phyloP scores from a whole-genome alignment of 306 rosid species.

The Sophora flavescens region DNA sequence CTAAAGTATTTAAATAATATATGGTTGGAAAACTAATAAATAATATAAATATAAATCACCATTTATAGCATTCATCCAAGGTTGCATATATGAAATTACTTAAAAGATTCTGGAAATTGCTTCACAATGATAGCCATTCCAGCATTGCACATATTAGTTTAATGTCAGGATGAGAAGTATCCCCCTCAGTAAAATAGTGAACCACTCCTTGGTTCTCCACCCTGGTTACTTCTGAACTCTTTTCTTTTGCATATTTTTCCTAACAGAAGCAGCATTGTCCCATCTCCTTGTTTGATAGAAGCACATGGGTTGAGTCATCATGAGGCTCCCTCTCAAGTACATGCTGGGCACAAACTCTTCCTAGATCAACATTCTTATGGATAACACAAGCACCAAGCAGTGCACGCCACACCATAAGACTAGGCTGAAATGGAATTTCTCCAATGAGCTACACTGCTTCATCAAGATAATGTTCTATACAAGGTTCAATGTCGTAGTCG shows the following conservation, averaged over 20 bases:
- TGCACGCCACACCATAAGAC: slow-evolving; percentile 53
- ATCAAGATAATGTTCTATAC: slow-evolving; percentile 27
- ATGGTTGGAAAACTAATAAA: slow-evolving; percentile 3
- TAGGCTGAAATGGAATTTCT: slow-evolving; percentile 49
- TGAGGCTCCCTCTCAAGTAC: slow-evolving; percentile 53
- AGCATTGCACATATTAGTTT: slow-evolving; percentile 47
- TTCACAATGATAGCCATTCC: slow-evolving; percentile 44
- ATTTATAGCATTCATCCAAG: not conserved
- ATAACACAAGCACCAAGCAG: slow-evolving; percentile 52
- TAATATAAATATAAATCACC: not conserved
- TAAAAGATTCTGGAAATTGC: not conserved
- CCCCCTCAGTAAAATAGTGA: slow-evolving; percentile 50
- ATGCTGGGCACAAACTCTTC: slow-evolving; percentile 47
- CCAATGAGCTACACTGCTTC: slow-evolving; percentile 45
- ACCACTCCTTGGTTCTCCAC: slow-evolving; percentile 51
- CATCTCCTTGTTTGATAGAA: slow-evolving; percentile 49
- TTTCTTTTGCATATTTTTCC: slow-evolving; percentile 47
- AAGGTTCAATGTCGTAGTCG: slow-evolving; percentile 46
- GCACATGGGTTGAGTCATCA: slow-evolving; percentile 48
- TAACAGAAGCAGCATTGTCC: slow-evolving; percentile 49
- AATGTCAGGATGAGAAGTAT: slow-evolving; percentile 43
- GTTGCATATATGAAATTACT: slow-evolving; percentile 22
- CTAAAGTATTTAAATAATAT: too few relatives aligned
- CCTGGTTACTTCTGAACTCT: slow-evolving; percentile 46
- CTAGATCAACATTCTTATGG: slow-evolving; percentile 48